Base-by-base conservation (phyloP, 2,329 filamentous ascomycete genomes). In the Pyrenophora seminiperda region DNA sequence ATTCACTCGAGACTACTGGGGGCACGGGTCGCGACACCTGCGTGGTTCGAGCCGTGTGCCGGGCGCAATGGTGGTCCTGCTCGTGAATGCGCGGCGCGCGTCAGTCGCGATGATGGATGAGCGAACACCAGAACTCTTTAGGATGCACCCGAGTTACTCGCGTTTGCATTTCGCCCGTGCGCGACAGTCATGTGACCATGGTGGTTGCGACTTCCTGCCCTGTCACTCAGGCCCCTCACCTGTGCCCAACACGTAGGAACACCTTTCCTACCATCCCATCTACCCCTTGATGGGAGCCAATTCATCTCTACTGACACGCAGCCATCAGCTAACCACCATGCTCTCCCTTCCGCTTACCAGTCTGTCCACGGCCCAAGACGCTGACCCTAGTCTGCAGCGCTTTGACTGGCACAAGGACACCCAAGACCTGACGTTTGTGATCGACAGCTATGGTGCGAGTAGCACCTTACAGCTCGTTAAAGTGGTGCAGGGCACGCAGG, bases 401-500 rank as follows among this genome's bases (percentile, higher is more conserved):
- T 70, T 74, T 33, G 59, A 59, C 27, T 77, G 75, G 74, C 66
- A 47, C 29, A 71, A 76, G 50, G 47, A 67, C 3, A 62, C 53
- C 11, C 48, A 64, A 7, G 57, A 70, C 18, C 61, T 77, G 13
- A 58, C 64, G 29, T 60, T 73, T 7, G 59, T 66, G 14, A 52
- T 73, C 24, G 72, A 73, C 45, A 65, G 59, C 17, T 70, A 68
- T 40, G 58, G 65, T 19, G 59, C 59, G 19, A 59, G 47, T 20
- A 57, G 54, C 27, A 53, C 61, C 33, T 49, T 69, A 29, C 63
- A 69, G 52, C 52, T 73, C 10, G 61, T 77, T 60, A 73, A 72
- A 60, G 61, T 80, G 20, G 57, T 72, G 11, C 73, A 75, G 49
- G 75, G 74, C 15, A 70, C 66, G 11, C 70, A 75, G 42, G 59